Evolutionary conservation across 306 rosid species (phyloP), one percentile per base, ranked within the genome.

Genomic region (Sphenostylis stenocarpa): DNA sequence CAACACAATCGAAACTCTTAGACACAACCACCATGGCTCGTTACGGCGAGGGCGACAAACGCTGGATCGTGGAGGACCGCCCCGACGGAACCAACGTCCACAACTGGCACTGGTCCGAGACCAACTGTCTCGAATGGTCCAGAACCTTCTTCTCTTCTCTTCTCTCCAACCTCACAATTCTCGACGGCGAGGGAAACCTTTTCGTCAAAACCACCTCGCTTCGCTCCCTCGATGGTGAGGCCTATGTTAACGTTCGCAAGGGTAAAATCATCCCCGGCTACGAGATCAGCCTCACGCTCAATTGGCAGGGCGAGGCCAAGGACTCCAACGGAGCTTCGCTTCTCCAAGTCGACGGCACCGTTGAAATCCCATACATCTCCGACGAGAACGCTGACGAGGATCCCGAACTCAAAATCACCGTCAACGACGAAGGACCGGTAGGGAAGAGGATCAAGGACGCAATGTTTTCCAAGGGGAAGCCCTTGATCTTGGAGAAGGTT

Each of bases 21-120:
- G 14, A 11, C 15, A 11, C 1, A 41, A 11, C 3, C 1, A 65
- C 9, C 5, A 65, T 65, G 72, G 72, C 72, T 7, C 72, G 72
- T 41, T 67, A 77, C 85, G 99, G 99, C 66, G 99, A 95, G 72
- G 99, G 99, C 44, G 98, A 92, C 87, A 91, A 88, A 81, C 94
- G 99, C 0, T 95, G 99, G 99, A 95, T 95, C 90, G 99, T 95
- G 6, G 97, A 89, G 34, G 99, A 95, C 24, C 79, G 99, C 6
- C 70, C 97, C 3, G 99, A 95, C 79, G 99, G 99, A 6, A 86
- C 99, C 20, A 95, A 95, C 81, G 97, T 95, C 47, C 97, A 95
- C 82, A 95, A 95, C 86, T 95, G 99, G 99, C 99, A 95, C 87
- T 95, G 99, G 99, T 44, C 97, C 0, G 99, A 95, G 83, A 95